A percentile compares a stretch with the other conserved stretches of the same genome.
Evolutionary conservation across 371 early-diverging fungal genomes (phyloP).

Genomic region (Rhizopus sp.): DNA sequence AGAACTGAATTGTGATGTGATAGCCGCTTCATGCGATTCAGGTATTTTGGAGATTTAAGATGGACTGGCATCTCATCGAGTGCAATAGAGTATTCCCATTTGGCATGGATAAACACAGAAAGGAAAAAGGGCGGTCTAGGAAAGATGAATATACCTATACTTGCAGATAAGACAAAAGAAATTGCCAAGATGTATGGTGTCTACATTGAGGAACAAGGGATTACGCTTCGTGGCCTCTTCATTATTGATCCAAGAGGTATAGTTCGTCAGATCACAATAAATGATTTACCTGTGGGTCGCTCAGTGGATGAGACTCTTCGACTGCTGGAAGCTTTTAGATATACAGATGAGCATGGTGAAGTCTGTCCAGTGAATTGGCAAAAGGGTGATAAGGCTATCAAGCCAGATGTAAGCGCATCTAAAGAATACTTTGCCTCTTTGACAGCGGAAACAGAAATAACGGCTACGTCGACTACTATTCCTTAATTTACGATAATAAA

Average conservation of each 20-base stretch:
- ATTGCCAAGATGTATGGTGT: slow-evolving; percentile 76
- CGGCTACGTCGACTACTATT: no score
- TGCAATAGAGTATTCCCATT: slow-evolving; percentile 45
- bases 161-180: slow-evolving; percentile 74
- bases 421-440: slow-evolving; percentile 72
- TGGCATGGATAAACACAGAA: slow-evolving; percentile 69
- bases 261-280: slow-evolving; percentile 58
- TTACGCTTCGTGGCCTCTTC: slow-evolving; percentile 64
- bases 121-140: slow-evolving; percentile 84
- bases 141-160: slow-evolving; percentile 67
- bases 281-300: slow-evolving; percentile 80
- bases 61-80: slow-evolving; percentile 4
- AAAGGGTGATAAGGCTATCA: slow-evolving; percentile 71
- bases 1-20: slow-evolving; percentile 53
- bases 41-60: slow-evolving; percentile 26
- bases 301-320: slow-evolving; percentile 76
- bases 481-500: no score
- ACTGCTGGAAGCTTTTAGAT: slow-evolving; percentile 79
- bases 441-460: background rate
- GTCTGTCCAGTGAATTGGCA: slow-evolving; percentile 91
- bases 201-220: slow-evolving; percentile 64
- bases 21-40: slow-evolving; percentile 49
- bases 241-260: slow-evolving; percentile 76
- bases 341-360: slow-evolving; percentile 67
- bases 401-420: slow-evolving; percentile 71